Evolutionary conservation across 352 stramenopile genomes (phyloP).

Genomic region (Phytophthora uliginosa): DNA sequence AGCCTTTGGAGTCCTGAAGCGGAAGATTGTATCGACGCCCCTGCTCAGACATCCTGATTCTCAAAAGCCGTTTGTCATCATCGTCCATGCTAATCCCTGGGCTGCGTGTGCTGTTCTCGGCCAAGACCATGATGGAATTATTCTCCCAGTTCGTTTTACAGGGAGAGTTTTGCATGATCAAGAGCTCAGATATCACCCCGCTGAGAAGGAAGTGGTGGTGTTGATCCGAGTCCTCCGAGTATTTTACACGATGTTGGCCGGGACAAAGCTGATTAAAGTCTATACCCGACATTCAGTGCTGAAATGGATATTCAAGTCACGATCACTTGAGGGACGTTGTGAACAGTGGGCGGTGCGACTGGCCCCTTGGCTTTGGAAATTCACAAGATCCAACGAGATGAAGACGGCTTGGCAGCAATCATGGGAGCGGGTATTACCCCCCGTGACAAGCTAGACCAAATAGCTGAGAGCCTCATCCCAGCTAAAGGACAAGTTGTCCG

Average conservation of each 20-base stretch:
- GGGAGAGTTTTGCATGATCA: neutral
- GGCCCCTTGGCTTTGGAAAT: no score
- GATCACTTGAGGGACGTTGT: no score
- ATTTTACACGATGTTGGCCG: neutral
- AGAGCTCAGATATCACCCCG: neutral
- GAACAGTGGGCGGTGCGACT: no score
- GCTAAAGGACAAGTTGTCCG: no score
- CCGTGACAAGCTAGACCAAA: neutral
- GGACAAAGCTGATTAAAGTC: neutral
- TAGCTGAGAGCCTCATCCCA: neutral
- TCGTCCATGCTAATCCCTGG: neutral
- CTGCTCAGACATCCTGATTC: neutral
- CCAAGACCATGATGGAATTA: neutral
- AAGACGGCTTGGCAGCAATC: neutral
- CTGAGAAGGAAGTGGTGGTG: conserved; percentile 1
- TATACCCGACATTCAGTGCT: neutral
- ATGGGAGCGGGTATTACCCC: neutral
- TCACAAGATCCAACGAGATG: neutral
- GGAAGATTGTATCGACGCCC: neutral
- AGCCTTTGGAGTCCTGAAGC: neutral
- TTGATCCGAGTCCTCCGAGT: neutral
- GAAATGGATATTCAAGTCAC: no score
- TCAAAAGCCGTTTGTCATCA: neutral
- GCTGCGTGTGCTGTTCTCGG: neutral
- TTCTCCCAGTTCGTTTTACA: neutral